These are phyloP conservation scores for Backusella circina DNA, from an alignment of 192 early-diverging fungal genomes.

Conservation along the genomic window DNA sequence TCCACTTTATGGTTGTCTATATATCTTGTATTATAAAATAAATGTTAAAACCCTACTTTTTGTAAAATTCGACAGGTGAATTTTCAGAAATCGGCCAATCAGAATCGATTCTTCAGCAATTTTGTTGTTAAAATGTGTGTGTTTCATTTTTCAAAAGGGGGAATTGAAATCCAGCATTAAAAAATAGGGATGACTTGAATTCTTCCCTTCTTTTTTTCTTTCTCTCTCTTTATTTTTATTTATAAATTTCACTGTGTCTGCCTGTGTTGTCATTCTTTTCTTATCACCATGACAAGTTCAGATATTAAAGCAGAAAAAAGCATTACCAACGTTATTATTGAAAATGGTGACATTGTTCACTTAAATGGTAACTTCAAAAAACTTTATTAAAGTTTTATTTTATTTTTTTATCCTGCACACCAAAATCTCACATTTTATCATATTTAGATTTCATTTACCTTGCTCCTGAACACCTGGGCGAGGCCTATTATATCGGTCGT, in stretches of 20 bases:
- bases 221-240: not conserved
- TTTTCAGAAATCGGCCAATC: too few relatives aligned
- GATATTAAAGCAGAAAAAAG: not conserved
- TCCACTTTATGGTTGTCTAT: too few relatives aligned
- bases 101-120: too few relatives aligned
- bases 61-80: too few relatives aligned
- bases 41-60: too few relatives aligned
- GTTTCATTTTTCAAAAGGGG: not conserved
- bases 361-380: conserved; percentile 23
- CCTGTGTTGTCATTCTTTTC: not conserved
- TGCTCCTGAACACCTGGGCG: conserved; percentile 66
- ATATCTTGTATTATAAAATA: too few relatives aligned
- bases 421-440: not conserved
- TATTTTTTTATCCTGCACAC: not conserved
- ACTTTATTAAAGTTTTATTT: not conserved
- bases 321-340: not conserved
- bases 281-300: not conserved
- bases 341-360: conserved; percentile 11
- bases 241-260: not conserved
- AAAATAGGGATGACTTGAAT: not conserved
- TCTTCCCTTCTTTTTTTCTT: not conserved
- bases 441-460: conserved; percentile 74
- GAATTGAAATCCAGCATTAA: not conserved
- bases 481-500: conserved; percentile 76
- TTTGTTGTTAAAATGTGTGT: not conserved